Conservation (phyloP, 495 filamentous ascomycete genomes). For the Trichoderma reesei region DNA sequence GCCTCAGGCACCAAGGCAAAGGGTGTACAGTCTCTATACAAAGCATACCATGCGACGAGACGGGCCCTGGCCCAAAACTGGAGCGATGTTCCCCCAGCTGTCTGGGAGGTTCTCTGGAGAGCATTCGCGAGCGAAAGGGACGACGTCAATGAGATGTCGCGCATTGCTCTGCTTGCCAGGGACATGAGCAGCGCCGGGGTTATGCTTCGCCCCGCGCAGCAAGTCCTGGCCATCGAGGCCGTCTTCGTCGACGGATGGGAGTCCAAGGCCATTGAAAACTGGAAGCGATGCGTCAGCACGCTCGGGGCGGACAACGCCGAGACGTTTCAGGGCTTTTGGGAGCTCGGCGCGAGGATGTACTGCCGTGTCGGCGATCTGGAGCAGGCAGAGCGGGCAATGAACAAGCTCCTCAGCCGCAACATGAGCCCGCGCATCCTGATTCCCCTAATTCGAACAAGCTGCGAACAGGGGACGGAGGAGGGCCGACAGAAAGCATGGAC, state of each 20-base stretch:
- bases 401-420: slow-evolving; percentile 44
- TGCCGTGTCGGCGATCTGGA: slow-evolving; percentile 48
- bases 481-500: slow-evolving; percentile 45
- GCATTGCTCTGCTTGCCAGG: slow-evolving; percentile 48
- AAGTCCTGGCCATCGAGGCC: slow-evolving; percentile 55
- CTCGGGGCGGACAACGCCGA: slow-evolving; percentile 42
- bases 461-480: slow-evolving; percentile 26
- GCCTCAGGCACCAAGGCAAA: not conserved
- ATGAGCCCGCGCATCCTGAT: slow-evolving; percentile 50
- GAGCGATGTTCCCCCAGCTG: slow-evolving; percentile 34
- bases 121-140: slow-evolving; percentile 29
- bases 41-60: slow-evolving; percentile 32
- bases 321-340: slow-evolving; percentile 48
- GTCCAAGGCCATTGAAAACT: slow-evolving; percentile 51
- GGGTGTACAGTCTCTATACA: slow-evolving; percentile 12
- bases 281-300: slow-evolving; percentile 48
- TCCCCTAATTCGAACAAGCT: slow-evolving; percentile 50
- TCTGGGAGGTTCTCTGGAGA: slow-evolving; percentile 49
- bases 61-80: slow-evolving; percentile 34
- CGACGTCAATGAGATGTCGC: slow-evolving; percentile 46
- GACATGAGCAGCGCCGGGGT: slow-evolving; percentile 50
- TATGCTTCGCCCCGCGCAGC: slow-evolving; percentile 44
- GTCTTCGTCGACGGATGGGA: slow-evolving; percentile 50
- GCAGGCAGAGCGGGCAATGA: slow-evolving; percentile 52
- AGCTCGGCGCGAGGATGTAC: slow-evolving; percentile 60